Base-by-base conservation (phyloP, 208 protist genomes). In the Leishmania martiniquensis region DNA sequence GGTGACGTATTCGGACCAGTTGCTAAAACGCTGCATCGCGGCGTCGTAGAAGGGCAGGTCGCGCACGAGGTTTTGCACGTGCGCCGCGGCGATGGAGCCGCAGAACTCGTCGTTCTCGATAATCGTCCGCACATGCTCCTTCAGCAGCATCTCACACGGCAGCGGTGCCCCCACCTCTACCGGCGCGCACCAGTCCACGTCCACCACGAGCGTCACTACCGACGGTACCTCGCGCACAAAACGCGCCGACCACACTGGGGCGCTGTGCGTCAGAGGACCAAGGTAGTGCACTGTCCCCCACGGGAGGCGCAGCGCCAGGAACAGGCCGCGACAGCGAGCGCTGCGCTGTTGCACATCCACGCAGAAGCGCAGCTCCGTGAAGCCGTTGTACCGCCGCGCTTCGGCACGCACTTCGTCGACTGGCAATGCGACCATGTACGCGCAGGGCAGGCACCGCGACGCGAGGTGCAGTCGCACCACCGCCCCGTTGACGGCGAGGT, bases 31-130 rank as follows among this genome's bases (percentile, higher is more conserved):
- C 44, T 44, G 77, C 84, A 92, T 90, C 47, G 65, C 87, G 0
- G 67, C 55, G 0, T 51, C 68, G 84, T 93, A 95, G 76, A 92
- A 95, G 0, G 90, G 93, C 3, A 96, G 72, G 17, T 88, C 86
- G 25, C 85, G 82, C 62, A 95, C 91, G 39, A 89, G 76, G 76
- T 96, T 96, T 65, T 95, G 90, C 15, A 95, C 69, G 81, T 94
- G 87, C 52, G 89, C 87, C 15, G 86, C 85, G 0, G 85, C 76
- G 42, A 96, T 69, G 20, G 89, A 94, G 25, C 90, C 92, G 60
- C 87, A 89, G 74, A 87, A 88, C 57, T 89, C 87, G 72, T 96
- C 89, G 75, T 89, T 89, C n/a, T 92, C 90, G 60, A 96, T 55
- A 45, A 96, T 85, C 9, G 77, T 80, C 42, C 84, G 82, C 17